Conservation (phyloP, 495 filamentous ascomycete genomes). For the Beverwykella pulmonaria region DNA sequence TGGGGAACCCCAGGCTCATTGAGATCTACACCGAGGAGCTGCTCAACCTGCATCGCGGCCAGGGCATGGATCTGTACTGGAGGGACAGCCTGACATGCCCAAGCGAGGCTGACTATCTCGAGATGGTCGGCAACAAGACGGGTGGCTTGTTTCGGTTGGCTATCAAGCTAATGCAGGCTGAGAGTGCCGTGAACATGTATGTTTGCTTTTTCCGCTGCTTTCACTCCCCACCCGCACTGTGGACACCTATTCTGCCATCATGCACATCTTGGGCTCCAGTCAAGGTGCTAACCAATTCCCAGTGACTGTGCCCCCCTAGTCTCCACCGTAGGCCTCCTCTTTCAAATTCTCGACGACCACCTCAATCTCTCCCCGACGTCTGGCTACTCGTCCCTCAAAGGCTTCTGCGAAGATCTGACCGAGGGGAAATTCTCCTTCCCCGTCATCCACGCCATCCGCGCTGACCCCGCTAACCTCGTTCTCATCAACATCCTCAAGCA, state of each 20-base stretch:
- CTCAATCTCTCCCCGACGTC: conserved; percentile 71
- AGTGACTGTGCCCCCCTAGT: conserved; percentile 83
- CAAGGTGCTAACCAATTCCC: conserved; percentile 5
- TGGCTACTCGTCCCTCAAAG: conserved; percentile 85
- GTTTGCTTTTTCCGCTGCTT: conserved; percentile 18
- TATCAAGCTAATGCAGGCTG: conserved; percentile 94
- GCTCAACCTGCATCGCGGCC: conserved; percentile 89
- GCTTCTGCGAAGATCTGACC: conserved; percentile 92
- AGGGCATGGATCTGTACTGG: conserved; percentile 99
- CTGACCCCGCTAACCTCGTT: conserved; percentile 75
- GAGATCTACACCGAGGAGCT: conserved; percentile 86
- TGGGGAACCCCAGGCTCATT: conserved; percentile 70
- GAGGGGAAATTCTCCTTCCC: conserved; percentile 99
- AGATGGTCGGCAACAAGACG: conserved; percentile 99
- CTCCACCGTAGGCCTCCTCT: conserved; percentile 88
- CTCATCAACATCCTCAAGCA: conserved; percentile 92
- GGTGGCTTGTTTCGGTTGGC: conserved; percentile 93
- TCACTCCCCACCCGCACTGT: background rate
- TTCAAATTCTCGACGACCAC: conserved; percentile 97
- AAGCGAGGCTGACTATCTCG: conserved; percentile 93
- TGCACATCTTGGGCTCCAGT: background rate
- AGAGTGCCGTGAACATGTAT: conserved; percentile 64
- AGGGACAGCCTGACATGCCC: conserved; percentile 91
- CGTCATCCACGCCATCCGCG: conserved; percentile 91
- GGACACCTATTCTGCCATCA: background rate